A percentile compares a stretch with the other conserved stretches of the same genome.
These are phyloP conservation scores for Piloderma croceum DNA, from an alignment of 768 basidiomycete genomes.

Conservation along the genomic window DNA sequence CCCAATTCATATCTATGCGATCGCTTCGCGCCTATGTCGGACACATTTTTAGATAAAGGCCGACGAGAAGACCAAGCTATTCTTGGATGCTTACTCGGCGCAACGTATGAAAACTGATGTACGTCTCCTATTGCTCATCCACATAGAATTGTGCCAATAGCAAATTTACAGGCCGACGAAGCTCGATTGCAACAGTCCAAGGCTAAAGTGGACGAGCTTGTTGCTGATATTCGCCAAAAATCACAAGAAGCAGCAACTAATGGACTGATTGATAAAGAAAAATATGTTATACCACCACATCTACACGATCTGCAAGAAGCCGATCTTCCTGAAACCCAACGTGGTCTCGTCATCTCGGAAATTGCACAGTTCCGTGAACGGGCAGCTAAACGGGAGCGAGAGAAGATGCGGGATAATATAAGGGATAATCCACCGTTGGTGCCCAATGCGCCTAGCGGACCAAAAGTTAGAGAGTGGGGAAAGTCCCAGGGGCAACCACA, in stretches of 20 bases:
- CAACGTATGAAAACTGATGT: constrained; percentile 82
- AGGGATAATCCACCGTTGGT: constrained; percentile 46
- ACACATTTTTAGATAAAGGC: constrained; percentile 67
- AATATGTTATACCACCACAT: constrained; percentile 92
- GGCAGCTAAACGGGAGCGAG: constrained; percentile 84
- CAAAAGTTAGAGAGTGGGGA: constrained; percentile 77
- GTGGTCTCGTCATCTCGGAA: constrained; percentile 90
- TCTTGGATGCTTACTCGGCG: constrained; percentile 79
- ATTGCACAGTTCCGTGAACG: constrained; percentile 95
- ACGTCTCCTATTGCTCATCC: constrained; percentile 24
- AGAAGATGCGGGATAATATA: constrained; percentile 77
- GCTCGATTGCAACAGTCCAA: constrained; percentile 56
- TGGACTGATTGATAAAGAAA: constrained; percentile 76
- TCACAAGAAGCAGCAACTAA: constrained; percentile 72
- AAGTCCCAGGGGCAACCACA: constrained; percentile 37
- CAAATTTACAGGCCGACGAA: constrained; percentile 58
- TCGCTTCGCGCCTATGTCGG: constrained; percentile 2
- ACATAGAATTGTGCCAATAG: constrained; percentile 1
- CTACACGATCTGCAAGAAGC: constrained; percentile 94
- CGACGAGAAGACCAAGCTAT: constrained; percentile 89
- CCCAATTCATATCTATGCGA: constrained; percentile 36
- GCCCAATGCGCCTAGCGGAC: constrained; percentile 55
- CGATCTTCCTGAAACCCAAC: constrained; percentile 90
- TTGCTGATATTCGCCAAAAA: constrained; percentile 64
- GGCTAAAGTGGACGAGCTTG: constrained; percentile 55